phyloP scores from a whole-genome alignment of 106 monocot species.

The Hemerocallis citrina region DNA sequence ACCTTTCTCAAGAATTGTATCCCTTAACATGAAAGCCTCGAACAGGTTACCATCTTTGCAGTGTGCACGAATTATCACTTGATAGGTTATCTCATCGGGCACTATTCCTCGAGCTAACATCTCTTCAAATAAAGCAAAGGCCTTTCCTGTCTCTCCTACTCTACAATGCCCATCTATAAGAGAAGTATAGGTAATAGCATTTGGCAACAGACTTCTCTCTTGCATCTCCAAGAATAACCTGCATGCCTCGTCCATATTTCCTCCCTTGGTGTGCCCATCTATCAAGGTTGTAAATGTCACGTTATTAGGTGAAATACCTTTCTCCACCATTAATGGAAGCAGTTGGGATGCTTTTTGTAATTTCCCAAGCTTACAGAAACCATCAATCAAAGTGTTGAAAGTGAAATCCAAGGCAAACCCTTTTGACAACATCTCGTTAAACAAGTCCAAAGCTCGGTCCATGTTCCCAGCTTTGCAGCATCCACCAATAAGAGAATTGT shows the following conservation, averaged over 20 bases:
- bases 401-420: conserved; percentile 34
- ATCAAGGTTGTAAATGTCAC: conserved; percentile 55
- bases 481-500: conserved; percentile 46
- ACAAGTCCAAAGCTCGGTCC: conserved; percentile 39
- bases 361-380: conserved; percentile 62
- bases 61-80: conserved; percentile 35
- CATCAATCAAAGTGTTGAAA: conserved; percentile 62
- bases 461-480: conserved; percentile 49
- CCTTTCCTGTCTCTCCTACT: conserved; percentile 26
- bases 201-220: conserved; percentile 38
- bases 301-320: conserved; percentile 36
- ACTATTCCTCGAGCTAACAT: conserved; percentile 39
- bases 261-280: conserved; percentile 38
- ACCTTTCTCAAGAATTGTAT: conserved; percentile 21
- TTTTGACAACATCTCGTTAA: conserved; percentile 40
- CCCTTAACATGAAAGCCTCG: conserved; percentile 35
- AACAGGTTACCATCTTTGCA: conserved; percentile 33
- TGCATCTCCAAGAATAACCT: conserved; percentile 55
- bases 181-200: conserved; percentile 49
- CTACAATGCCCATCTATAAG: conserved; percentile 43
- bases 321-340: conserved; percentile 46
- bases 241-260: conserved; percentile 41
- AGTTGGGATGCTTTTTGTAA: conserved; percentile 41
- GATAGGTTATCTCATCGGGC: conserved; percentile 50
- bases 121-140: conserved; percentile 47